Base-by-base conservation (phyloP, 1,139 yeast species). In the Hyphopichia pseudoburtonii region DNA sequence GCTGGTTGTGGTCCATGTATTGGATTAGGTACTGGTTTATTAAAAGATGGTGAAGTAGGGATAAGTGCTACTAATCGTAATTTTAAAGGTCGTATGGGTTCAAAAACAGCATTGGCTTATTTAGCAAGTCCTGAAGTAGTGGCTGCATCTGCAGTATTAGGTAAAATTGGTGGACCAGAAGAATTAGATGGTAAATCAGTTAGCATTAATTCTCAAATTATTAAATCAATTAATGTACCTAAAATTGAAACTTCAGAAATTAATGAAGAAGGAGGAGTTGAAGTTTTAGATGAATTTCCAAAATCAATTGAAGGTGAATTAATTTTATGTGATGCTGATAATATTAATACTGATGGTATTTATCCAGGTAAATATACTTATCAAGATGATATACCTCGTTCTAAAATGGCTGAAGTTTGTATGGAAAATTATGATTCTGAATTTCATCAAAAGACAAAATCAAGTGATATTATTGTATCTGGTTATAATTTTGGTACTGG, bases 1-100 rank as follows among this genome's bases (percentile, higher is more conserved):
- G 96, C 98, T 15, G 99, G 99, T 17, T 92, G 99, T 68, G 99
- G 99, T 34, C 99, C 99, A 27, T 92, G 99, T 70, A 92, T 92
- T 56, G 99, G 99, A 31, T 75, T 92, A 40, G 99, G 99, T 43
- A 76, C 94, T 27, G 99, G 99, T 36, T 71, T 92, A 45, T 73
- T 92, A 51, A 82, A 92, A 62, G 92, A 88, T 33, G 98, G 98
- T 32, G 97, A 92, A 63, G 95, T 94, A 40, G 98, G 99, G 46
- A 94, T 92, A 54, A 87, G 96, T 48, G 98, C 98, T 41, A 94
- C 98, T 7, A 92, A 92, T 70, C 81, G 99, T 70, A 92, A 92
- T 64, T 92, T 92, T 75, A 94, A 94, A 69, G 99, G 99, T 41
- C 82, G 99, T 70, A 92, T 92, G 99, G 99, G 99, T 5, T 86